These are phyloP conservation scores for Quercus tomentella DNA, from an alignment of 331 rosid species.

Conservation along the genomic window DNA sequence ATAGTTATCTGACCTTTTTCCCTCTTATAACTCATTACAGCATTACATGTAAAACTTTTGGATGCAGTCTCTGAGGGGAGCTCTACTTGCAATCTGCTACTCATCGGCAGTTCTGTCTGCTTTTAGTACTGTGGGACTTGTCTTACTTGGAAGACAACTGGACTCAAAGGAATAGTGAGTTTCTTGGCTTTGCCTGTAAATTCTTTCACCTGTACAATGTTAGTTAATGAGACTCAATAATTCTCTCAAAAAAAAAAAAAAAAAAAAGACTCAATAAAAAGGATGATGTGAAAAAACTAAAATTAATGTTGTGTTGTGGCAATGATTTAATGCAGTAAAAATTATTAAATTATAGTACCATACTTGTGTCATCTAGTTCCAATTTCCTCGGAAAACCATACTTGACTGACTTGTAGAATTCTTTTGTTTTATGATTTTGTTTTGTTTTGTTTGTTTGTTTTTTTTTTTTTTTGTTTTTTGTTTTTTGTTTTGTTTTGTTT, in stretches of 20 bases:
- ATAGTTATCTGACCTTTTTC: background rate
- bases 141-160: conserved; percentile 74
- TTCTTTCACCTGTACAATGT: conserved; percentile 15
- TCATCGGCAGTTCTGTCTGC: conserved; percentile 64
- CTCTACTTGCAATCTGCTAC: conserved; percentile 72
- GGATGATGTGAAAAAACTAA: background rate
- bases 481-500: too few species aligned
- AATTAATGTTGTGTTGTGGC: background rate
- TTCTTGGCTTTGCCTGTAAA: conserved; percentile 17
- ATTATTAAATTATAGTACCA: background rate
- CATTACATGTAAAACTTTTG: conserved; percentile 13
- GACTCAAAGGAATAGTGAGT: conserved; percentile 59
- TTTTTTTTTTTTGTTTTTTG: background rate
- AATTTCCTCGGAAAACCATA: background rate
- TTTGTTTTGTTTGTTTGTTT: too few species aligned
- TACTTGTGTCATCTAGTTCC: background rate
- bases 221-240: conserved; percentile 3
- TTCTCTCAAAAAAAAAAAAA: too few species aligned
- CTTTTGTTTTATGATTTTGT: background rate
- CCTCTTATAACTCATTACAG: background rate
- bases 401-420: background rate
- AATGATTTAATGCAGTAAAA: background rate
- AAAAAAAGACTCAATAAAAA: conserved; percentile 3
- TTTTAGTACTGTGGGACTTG: conserved; percentile 56
- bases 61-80: conserved; percentile 75